Evolutionary conservation across 2,329 filamentous ascomycete genomes (phyloP), one percentile per base, ranked within the genome.

Genomic region (Daldinia sp.): DNA sequence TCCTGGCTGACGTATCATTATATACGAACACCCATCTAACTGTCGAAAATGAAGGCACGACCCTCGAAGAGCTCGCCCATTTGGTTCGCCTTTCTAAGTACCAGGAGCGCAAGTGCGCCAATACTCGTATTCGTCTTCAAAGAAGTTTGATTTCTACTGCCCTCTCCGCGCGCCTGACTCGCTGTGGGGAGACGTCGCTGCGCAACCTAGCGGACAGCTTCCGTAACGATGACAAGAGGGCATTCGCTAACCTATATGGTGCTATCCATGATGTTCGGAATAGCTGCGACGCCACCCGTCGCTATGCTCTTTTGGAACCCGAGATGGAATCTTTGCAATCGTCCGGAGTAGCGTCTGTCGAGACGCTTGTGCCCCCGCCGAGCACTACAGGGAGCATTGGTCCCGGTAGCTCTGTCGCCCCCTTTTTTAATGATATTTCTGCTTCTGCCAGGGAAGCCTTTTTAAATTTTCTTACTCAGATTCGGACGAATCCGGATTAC

Each of bases 401-500:
- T 67, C 75, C 68, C 65, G 72, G 63, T 54, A 75, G 70, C 63
- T 76, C 76, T 42, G 82, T 83, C 61, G 80, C 82, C 1, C 88
- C 89, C 1, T 92, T 91, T 73, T 81, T 92, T 60, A 88, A 92
- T 78, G 90, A 94, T 75, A 87, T 98, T 56, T 92, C 94, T 58
- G 84, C 88, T 63, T 89, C 91, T 69, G 89, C 93, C 63, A 86
- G 93, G 77, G 89, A 93, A 68, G 89, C 90, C 48, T 88, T 98
- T 66, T 79, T 98, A 65, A 88, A 89, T 69, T 95, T 98, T 76
- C 82, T 98, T 74, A 90, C 89, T 55, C 89, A 93, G 79, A 87
- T 98, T 70, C 90, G 95, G 74, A 94, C 92, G 70, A 94, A 97
- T 78, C 90, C 93, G 41, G 90, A 94, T 75, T 98, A 97, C 80